These are phyloP conservation scores for Pyrus pyrifolia DNA, from an alignment of 306 rosid genomes.

Conservation along the genomic window DNA sequence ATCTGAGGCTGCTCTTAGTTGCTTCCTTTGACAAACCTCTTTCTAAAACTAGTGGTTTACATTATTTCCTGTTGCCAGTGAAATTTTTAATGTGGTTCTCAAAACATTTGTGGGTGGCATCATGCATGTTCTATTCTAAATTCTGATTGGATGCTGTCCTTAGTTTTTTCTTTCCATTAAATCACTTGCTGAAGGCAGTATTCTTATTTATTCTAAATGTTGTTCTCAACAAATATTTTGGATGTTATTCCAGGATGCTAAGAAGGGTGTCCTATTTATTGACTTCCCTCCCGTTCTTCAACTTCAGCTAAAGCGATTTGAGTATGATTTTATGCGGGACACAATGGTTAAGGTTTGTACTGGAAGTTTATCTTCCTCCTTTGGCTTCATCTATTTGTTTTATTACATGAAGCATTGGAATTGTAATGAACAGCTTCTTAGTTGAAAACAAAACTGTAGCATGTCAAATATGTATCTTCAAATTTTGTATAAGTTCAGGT, in stretches of 20 bases:
- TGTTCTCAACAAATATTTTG: neutral
- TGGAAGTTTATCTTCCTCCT: neutral
- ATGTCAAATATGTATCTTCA: neutral
- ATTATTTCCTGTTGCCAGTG: neutral
- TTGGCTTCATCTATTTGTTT: neutral
- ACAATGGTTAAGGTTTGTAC: constrained; percentile 89
- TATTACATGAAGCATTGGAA: neutral
- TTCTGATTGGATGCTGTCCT: neutral
- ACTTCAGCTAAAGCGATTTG: constrained; percentile 90
- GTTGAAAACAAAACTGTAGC: neutral
- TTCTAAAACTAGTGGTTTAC: neutral
- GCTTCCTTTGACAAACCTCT: neutral
- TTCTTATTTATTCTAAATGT: neutral
- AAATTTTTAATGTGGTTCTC: neutral
- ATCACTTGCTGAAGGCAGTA: neutral
- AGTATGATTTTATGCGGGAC: constrained; percentile 79
- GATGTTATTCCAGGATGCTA: constrained; percentile 68
- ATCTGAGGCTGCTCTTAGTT: neutral
- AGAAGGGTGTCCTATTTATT: constrained; percentile 81
- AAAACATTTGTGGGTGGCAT: neutral
- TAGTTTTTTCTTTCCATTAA: neutral
- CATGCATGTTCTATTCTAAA: neutral
- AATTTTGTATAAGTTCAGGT: neutral
- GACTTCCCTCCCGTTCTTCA: constrained; percentile 98
- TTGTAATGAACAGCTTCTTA: neutral